Percentiles rank a stretch among this genome's conserved stretches.
These are phyloP conservation scores for Prunus mongolica DNA, from an alignment of 306 rosid species.

Conservation along the genomic window DNA sequence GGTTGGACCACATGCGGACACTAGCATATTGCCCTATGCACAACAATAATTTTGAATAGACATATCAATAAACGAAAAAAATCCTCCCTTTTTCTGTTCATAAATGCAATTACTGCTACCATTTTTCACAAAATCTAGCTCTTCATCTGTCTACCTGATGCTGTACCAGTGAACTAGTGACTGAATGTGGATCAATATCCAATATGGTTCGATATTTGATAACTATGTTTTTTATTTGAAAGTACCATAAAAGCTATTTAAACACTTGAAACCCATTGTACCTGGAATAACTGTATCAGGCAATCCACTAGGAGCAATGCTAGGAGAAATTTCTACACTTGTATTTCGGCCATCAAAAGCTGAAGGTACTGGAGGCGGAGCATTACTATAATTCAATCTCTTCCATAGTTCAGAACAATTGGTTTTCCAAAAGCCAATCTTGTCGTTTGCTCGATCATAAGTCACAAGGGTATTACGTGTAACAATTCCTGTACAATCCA, in stretches of 20 bases:
- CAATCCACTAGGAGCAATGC: conserved; percentile 20
- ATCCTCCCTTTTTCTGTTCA: background rate
- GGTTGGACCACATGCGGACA: no score
- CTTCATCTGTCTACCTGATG: background rate
- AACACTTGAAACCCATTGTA: conserved; percentile 6
- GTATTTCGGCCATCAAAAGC: conserved; percentile 14
- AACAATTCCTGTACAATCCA: conserved; percentile 38
- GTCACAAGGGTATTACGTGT: conserved; percentile 54
- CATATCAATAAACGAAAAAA: background rate
- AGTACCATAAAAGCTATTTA: background rate
- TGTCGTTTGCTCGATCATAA: conserved; percentile 39
- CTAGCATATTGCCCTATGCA: background rate
- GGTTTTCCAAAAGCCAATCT: conserved; percentile 48
- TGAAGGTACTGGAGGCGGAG: conserved; percentile 24
- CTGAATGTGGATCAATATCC: background rate
- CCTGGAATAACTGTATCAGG: conserved; percentile 33
- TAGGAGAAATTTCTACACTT: conserved; percentile 23
- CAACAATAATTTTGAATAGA: background rate
- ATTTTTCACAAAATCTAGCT: background rate
- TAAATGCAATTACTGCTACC: background rate
- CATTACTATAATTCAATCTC: conserved; percentile 22
- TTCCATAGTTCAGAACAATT: conserved; percentile 52
- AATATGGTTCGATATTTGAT: background rate
- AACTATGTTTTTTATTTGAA: background rate
- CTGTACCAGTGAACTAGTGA: background rate